Evolutionary conservation across 75 land plant species (phyloP), one percentile per base, ranked within the genome.

Genomic region (Pinus albicaulis): DNA sequence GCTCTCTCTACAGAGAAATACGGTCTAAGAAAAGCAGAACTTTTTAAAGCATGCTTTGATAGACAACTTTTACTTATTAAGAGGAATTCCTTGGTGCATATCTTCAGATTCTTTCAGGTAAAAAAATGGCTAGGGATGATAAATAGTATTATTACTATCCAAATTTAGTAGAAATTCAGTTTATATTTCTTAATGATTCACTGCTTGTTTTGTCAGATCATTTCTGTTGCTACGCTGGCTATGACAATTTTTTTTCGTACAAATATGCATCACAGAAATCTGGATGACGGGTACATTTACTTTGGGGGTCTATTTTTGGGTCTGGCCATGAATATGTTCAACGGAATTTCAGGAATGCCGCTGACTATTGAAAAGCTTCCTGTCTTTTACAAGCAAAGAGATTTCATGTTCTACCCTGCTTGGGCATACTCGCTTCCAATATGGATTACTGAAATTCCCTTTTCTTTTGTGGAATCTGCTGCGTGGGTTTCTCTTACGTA

Each of bases 161-260:
- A 8, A 44, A 44, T 44, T 5, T 8, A 44, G 7, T 44, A 8
- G 7, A 44, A 44, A 6, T 44, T 5, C 48, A 44, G 48, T 44
- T 44, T 44, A 8, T 6, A 44, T 44, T 44, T 7, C 48, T 44
- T 44, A 6, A 7, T 44, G 48, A 44, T 44, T 44, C 8, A 44
- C 8, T 44, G 8, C 48, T 44, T 44, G 48, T 44, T 44, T 44
- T 44, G 48, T 80, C 84, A 89, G 86, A 69, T 89, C 17, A 56
- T 69, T 1, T 11, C 84, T 31, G 73, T 84, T 4, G 69, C 84
- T 34, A 31, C 84, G 26, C 55, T 89, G n/a, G 28, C 91, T 12
- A 84, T 77, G 87, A 79, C 89, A 6, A 76, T 87, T 12, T 89
- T 84, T 73, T 77, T 89, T 55, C 58, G 89, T 26, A 89, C 89